Conservation (phyloP, 345 rosid genomes). For the Populus tremula region DNA sequence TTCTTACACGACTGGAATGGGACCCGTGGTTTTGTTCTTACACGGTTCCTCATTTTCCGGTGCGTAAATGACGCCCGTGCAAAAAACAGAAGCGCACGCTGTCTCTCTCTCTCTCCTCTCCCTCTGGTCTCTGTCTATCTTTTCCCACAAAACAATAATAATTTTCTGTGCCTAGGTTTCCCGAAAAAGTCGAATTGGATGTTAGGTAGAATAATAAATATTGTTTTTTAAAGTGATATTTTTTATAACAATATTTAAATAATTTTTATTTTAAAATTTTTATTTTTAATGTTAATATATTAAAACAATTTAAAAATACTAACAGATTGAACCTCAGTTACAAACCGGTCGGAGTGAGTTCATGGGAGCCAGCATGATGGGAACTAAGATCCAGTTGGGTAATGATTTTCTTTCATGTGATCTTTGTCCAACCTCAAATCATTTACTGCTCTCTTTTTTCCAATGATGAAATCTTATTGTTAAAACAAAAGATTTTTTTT, state of each 20-base stretch:
- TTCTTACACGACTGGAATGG: background rate
- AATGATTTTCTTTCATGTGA: background rate
- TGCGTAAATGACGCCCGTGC: slow-evolving; percentile 36
- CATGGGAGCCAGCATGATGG: background rate
- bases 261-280: too few relatives aligned
- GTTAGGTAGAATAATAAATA: too few relatives aligned
- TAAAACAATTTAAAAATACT: too few relatives aligned
- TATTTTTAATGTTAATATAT: too few relatives aligned
- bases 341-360: background rate
- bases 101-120: background rate
- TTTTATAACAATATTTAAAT: too few relatives aligned
- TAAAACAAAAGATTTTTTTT: too few relatives aligned
- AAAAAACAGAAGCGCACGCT: too few relatives aligned
- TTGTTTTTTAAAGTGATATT: too few relatives aligned
- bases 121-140: background rate
- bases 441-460: background rate
- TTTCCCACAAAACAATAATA: slow-evolving; percentile 14
- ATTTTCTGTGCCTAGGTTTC: background rate
- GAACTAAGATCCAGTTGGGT: background rate
- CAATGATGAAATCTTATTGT: background rate
- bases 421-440: background rate
- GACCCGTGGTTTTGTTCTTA: background rate
- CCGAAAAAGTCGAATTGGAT: background rate
- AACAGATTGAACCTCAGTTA: too few relatives aligned
- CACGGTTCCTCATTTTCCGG: slow-evolving; percentile 16